These are phyloP conservation scores for Ophidiomyces ophidiicola DNA, from an alignment of 2,329 filamentous ascomycete genomes.

Conservation along the genomic window DNA sequence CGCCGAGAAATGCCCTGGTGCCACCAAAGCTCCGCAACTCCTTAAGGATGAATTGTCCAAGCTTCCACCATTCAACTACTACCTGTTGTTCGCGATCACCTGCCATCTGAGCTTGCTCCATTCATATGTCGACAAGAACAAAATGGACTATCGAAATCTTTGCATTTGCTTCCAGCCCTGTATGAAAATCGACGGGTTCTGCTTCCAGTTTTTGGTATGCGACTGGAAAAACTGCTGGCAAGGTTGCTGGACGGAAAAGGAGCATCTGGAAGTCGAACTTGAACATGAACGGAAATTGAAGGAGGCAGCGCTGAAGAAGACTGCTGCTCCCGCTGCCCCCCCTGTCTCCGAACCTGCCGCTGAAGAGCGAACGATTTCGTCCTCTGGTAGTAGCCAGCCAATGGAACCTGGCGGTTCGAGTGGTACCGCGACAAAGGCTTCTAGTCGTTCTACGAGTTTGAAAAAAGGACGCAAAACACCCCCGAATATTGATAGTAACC, in stretches of 20 bases:
- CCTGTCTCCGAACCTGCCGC: slow-evolving; percentile 15
- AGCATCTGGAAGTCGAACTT: slow-evolving; percentile 52
- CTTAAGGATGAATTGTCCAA: slow-evolving; percentile 86
- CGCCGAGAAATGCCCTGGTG: slow-evolving; percentile 63
- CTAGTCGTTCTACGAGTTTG: slow-evolving; percentile 23
- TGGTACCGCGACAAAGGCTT: slow-evolving; percentile 11
- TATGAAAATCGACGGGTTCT: slow-evolving; percentile 90
- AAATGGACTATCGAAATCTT: slow-evolving; percentile 93
- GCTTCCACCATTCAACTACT: slow-evolving; percentile 94
- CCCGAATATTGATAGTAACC: slow-evolving; percentile 18
- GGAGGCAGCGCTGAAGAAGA: slow-evolving; percentile 17
- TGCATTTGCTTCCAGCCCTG: slow-evolving; percentile 96
- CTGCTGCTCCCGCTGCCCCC: slow-evolving; percentile 10
- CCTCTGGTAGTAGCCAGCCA: slow-evolving; percentile 51
- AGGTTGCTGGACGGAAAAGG: slow-evolving; percentile 81
- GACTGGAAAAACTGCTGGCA: slow-evolving; percentile 97
- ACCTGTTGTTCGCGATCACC: slow-evolving; percentile 91
- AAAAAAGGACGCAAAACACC: slow-evolving; percentile 21
- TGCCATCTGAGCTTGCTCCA: slow-evolving; percentile 87
- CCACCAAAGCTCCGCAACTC: slow-evolving; percentile 68
- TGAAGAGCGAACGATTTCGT: slow-evolving; percentile 49
- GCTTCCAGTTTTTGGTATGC: slow-evolving; percentile 88
- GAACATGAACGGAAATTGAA: slow-evolving; percentile 27
- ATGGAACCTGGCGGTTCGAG: slow-evolving; percentile 9
- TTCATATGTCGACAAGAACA: slow-evolving; percentile 88